These are phyloP conservation scores for Yarrowia sp. DNA, from an alignment of 805 yeast genomes.

Conservation along the genomic window DNA sequence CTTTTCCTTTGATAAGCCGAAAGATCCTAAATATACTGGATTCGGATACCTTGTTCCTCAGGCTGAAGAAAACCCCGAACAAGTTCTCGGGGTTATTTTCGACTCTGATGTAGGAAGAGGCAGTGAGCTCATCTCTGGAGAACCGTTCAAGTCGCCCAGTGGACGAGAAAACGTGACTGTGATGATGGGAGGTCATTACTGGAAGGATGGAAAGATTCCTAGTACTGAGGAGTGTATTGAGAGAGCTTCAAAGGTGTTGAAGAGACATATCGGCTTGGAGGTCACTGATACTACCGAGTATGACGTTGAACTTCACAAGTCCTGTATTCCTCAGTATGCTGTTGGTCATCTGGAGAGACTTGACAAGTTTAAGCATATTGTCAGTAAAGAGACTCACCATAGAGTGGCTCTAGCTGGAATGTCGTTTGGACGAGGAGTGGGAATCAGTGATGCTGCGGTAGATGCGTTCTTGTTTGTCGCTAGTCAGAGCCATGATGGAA, in stretches of 20 bases:
- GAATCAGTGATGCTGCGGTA: constrained; percentile 82
- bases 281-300: constrained; percentile 36
- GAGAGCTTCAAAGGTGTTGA: constrained; percentile 43
- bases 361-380: constrained; percentile 39
- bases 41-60: constrained; percentile 88
- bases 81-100: constrained; percentile 80
- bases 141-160: constrained; percentile 25
- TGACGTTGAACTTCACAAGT: constrained; percentile 46
- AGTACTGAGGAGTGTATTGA: constrained; percentile 34
- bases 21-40: constrained; percentile 51
- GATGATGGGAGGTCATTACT: constrained; percentile 85
- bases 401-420: constrained; percentile 70
- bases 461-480: constrained; percentile 61
- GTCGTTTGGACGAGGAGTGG: constrained; percentile 75
- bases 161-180: constrained; percentile 72
- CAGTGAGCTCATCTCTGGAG: constrained; percentile 39
- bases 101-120: constrained; percentile 80
- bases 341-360: constrained; percentile 61
- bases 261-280: constrained; percentile 43
- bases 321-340: constrained; percentile 76
- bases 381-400: constrained; percentile 42
- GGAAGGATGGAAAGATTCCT: constrained; percentile 40
- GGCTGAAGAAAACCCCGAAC: constrained; percentile 49
- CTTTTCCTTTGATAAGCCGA: constrained; percentile 36
- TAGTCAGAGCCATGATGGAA: constrained; percentile 37